A percentile compares a stretch with the other conserved stretches of the same genome.
Evolutionary conservation across 1,139 yeast species (phyloP).

Genomic region (Saccharomyces hybrid): DNA sequence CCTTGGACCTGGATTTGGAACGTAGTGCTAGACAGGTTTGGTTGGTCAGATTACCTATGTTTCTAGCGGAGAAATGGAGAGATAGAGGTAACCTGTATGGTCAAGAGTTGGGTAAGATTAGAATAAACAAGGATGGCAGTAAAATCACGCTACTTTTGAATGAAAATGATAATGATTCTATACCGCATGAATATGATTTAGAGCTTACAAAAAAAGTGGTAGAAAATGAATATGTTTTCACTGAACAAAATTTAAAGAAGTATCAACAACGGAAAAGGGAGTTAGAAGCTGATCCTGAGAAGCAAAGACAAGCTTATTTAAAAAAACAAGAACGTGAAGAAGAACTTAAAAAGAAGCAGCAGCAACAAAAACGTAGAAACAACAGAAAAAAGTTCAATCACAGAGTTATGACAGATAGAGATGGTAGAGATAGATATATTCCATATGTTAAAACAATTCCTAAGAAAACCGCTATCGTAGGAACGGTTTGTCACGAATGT

Average conservation of each 20-base stretch:
- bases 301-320: constrained; percentile 37
- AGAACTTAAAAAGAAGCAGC: constrained; percentile 34
- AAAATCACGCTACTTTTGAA: constrained; percentile 54
- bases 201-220: constrained; percentile 71
- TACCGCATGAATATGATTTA: constrained; percentile 82
- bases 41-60: constrained; percentile 86
- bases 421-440: constrained; percentile 43
- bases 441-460: constrained; percentile 79
- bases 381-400: constrained; percentile 30
- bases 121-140: constrained; percentile 48
- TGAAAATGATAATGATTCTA: constrained; percentile 40
- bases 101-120: constrained; percentile 72
- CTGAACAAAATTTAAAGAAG: constrained; percentile 74
- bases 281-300: constrained; percentile 33
- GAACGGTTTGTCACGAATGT: constrained; percentile 89
- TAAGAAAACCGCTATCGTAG: constrained; percentile 75
- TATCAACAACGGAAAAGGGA: constrained; percentile 50
- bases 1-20: constrained; percentile 53
- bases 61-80: constrained; percentile 77
- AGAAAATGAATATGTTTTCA: constrained; percentile 79
- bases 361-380: constrained; percentile 29
- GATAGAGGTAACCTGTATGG: constrained; percentile 57
- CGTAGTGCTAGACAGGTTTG: constrained; percentile 66
- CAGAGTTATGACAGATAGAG: constrained; percentile 36
- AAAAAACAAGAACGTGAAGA: constrained; percentile 35